Evolutionary conservation across 2,329 filamentous ascomycete species (phyloP).

Genomic region (Nigrograna mackinnonii): DNA sequence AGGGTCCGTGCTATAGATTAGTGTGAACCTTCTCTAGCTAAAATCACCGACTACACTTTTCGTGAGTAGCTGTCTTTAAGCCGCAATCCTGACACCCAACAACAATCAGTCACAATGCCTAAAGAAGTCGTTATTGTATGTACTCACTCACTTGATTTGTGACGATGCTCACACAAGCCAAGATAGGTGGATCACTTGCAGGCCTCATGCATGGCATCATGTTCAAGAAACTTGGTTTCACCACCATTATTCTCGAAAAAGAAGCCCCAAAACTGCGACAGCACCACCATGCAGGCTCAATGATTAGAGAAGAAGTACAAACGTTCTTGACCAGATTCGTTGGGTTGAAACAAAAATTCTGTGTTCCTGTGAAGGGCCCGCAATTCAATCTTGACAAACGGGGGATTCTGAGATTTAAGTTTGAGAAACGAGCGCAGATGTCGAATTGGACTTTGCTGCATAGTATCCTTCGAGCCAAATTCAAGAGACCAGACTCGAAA

Average conservation of each 20-base stretch:
- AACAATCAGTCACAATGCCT: no score
- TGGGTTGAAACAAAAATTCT: slow-evolving; percentile 1
- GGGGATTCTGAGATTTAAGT: no score
- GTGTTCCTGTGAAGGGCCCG: background rate
- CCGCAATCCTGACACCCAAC: no score
- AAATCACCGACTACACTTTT: no score
- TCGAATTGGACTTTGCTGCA: slow-evolving; percentile 5
- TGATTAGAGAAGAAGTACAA: slow-evolving; percentile 1
- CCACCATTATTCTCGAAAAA: slow-evolving; percentile 9
- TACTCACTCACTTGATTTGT: background rate
- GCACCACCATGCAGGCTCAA: slow-evolving; percentile 8
- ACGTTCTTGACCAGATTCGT: slow-evolving; percentile 8
- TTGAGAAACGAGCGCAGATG: background rate
- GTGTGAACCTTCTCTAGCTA: no score
- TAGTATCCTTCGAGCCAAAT: slow-evolving; percentile 10
- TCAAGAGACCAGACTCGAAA: slow-evolving; percentile 7
- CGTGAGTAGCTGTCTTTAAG: no score
- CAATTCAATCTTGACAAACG: no score
- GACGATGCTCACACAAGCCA: background rate
- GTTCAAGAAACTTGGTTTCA: slow-evolving; percentile 12
- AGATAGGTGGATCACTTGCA: slow-evolving; percentile 12
- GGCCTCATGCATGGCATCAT: slow-evolving; percentile 12
- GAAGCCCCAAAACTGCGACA: slow-evolving; percentile 1
- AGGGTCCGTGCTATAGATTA: no score
- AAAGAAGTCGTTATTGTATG: background rate